Base-by-base conservation (phyloP, 306 rosid genomes). In the Quercus suber region DNA sequence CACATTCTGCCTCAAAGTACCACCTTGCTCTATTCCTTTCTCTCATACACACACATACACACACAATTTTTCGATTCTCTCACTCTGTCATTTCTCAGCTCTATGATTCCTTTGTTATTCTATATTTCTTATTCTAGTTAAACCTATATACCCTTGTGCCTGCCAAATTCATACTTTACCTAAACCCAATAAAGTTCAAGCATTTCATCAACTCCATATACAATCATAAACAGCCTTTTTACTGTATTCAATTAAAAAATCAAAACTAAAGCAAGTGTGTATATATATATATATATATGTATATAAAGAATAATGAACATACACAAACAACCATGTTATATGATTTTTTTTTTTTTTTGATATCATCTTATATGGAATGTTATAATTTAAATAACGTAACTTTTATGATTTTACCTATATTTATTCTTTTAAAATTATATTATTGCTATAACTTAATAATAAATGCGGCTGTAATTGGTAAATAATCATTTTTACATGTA, bases 201-300 rank as follows among this genome's bases (percentile, higher is more conserved):
- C 79, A 84, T 76, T 88, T 88, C 83, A 79, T 82, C 84, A 49
- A 84, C 82, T 80, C 85, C 90, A 85, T 82, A 91, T 87, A 86
- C 90, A 89, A 89, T 94, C 96, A 81, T 87, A 87, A 85, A 88
- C 92, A 92, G 89, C 94, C 98, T 94, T 92, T 92, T 94, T 87
- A 79, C 85, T 73, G 83, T 87, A 79, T 55, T 72, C 37, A 80
- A 79, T 79, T 77, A 35, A 30, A 19, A 0, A 60, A 68, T 51
- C 30, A 33, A 69, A 18, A 27, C 35, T 11, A 15, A 73, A 27
- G 18, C 59, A 28, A 56, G 31, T 72, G 56, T 67, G 60, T 28
- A 75, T 56, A 4, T 9, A 37, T 37, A 37, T 37, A 37, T 25
- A 61, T 67, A 71, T 23, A 23, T 28, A 75, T 63, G 17, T 10